Base-by-base conservation (phyloP, 1,284 basidiomycete genomes). In the Pterula multifida region DNA sequence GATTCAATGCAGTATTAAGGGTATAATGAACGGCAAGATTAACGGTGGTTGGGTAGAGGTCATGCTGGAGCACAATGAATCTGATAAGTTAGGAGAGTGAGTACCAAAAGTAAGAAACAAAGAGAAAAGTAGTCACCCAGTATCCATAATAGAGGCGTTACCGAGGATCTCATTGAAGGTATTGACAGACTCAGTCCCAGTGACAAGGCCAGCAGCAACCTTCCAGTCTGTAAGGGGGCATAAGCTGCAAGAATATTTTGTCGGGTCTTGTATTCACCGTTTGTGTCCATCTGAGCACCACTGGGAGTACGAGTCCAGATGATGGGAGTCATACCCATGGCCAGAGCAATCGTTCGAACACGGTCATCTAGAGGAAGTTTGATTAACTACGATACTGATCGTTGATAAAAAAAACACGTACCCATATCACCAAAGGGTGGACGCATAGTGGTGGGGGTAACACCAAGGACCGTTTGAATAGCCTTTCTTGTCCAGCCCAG, bases 51-150 rank as follows among this genome's bases (percentile, higher is more conserved):
- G 86, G 73, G 63, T 81, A 93, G 45, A 94, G 69, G 65, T 94
- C 91, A 62, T 95, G 91, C 63, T 89, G 73, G 49, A 98, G 75
- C 45, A 95, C 90, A 61, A 93, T 83, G 72, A 95, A 95, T 39
- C 89, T 89, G 49, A 60, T 65, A 55, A 62, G 56, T 3, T 19
- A 12, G 19, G 47, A 45, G 13, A 35, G 49, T 28, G 22, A 49
- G 50, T 15, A n/a, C 2, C n/a, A 25, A 19, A 22, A 19, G 42
- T 24, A 46, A 3, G 47, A 35, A 3, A 32, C 53, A 71, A 57
- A 22, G 24, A 45, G 45, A 23, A 50, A 50, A 13, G 45, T 42
- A 47, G 56, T 63, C 56, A 78, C 72, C 81, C 82, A 47, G 73
- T 79, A 50, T 73, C 56, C 35, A 87, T 59, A 13, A 59, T 58